Conservation (phyloP, 2,329 filamentous ascomycete genomes). For the Colletotrichum sp. region DNA sequence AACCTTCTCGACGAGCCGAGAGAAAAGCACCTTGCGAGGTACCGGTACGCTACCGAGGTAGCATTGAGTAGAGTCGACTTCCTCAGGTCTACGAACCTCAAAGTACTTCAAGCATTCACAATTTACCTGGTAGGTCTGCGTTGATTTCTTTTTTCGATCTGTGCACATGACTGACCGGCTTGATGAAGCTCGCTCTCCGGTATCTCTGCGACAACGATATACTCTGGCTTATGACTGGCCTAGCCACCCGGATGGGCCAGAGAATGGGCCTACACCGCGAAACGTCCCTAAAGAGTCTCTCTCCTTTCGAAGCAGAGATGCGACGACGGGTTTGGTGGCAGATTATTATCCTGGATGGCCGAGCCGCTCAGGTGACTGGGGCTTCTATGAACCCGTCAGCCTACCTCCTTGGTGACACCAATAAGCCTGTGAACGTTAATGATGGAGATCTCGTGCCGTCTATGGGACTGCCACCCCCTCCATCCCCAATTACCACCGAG, state of each 20-base stretch:
- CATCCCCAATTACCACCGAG: slow-evolving; percentile 18
- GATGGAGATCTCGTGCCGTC: slow-evolving; percentile 62
- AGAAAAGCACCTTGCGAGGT: slow-evolving; percentile 54
- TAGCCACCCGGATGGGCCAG: slow-evolving; percentile 67
- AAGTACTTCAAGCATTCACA: slow-evolving; percentile 62
- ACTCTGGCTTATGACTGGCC: slow-evolving; percentile 65
- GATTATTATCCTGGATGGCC: slow-evolving; percentile 62
- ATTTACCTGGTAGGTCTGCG: slow-evolving; percentile 54
- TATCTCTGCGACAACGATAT: slow-evolving; percentile 63
- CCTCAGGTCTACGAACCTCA: slow-evolving; percentile 60
- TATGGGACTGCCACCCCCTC: slow-evolving; percentile 37
- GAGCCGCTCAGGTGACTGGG: slow-evolving; percentile 43
- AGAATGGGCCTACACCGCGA: slow-evolving; percentile 72
- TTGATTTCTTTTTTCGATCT: not conserved
- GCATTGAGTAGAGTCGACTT: slow-evolving; percentile 61
- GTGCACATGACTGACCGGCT: slow-evolving; percentile 25
- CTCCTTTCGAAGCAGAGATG: slow-evolving; percentile 70
- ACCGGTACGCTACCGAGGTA: slow-evolving; percentile 54
- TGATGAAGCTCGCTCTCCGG: slow-evolving; percentile 54
- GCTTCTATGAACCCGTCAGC: slow-evolving; percentile 55
- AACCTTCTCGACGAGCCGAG: slow-evolving; percentile 53
- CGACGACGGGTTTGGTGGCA: slow-evolving; percentile 71
- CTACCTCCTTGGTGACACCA: slow-evolving; percentile 37
- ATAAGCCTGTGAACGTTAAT: slow-evolving; percentile 60
- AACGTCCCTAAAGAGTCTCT: slow-evolving; percentile 57